Evolutionary conservation across 1,284 basidiomycete species (phyloP), one percentile per base, ranked within the genome.

Genomic region (Trametes pubescens): DNA sequence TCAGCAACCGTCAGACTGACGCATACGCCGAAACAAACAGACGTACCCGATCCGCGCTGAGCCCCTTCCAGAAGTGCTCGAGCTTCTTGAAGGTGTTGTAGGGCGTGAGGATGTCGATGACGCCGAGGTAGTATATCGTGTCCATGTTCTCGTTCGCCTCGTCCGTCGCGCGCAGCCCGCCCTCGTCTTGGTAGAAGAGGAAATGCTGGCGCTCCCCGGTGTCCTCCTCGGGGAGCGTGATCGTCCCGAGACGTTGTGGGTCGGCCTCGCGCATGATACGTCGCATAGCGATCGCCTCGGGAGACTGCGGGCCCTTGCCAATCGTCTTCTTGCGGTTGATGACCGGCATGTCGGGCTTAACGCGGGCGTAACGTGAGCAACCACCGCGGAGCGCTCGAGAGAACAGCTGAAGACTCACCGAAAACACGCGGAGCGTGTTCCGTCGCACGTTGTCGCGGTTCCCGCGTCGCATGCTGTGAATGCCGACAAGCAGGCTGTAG

Each of bases 131-230:
- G 79, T 99, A 99, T 65, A 99, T 93, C 56, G 86, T 87, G 69
- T 92, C 88, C 76, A 92, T 79, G 4, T 85, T 79, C 35, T 85
- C 81, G 75, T 99, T 97, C 24, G 76, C 77, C 71, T 97, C 95
- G 76, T 97, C 90, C 16, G 96, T 98, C 29, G 95, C 94, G 32
- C 91, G 87, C 63, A 98, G 78, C 0, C 98, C 97, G 26, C 96
- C 96, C 73, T 99, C 98, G 74, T 99, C 96, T 74, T 97, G 94
- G 75, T 98, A 99, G 79, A 99, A 99, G 40, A 98, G 77, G 76
- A 97, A 96, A 67, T 95, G 87, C 52, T 90, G 86, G 26, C 94
- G 85, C 72, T 98, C 95, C 51, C 86, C 87, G 0, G 80, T 85
- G 65, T 88, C 85, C 65, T 89, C 86, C 53, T 85, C 84, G 0